Conservation (phyloP, 2,329 filamentous ascomycete genomes). For the Xylaria hypoxylon region DNA sequence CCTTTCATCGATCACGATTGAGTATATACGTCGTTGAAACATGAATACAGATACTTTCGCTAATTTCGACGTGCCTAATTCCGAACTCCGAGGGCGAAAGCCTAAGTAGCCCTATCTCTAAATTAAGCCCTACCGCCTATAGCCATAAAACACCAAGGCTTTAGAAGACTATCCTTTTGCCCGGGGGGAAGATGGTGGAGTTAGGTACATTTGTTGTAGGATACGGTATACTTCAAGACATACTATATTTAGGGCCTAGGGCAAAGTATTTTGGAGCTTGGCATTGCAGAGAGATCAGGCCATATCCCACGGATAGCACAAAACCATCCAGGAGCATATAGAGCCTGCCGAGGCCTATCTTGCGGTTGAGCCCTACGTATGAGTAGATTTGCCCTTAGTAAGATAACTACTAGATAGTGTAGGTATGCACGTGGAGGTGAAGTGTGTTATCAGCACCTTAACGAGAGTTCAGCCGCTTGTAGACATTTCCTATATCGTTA, state of each 20-base stretch:
- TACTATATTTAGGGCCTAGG: too few species aligned
- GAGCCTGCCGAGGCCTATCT: too few species aligned
- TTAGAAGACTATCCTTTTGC: not conserved
- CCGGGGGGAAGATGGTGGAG: slow-evolving; percentile 2
- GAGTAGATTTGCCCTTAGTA: not conserved
- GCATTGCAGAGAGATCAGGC: slow-evolving; percentile 5
- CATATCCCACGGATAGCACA: not conserved
- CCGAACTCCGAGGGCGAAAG: not conserved
- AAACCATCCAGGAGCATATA: not conserved
- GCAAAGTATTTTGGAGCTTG: not conserved
- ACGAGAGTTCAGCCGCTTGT: slow-evolving; percentile 10
- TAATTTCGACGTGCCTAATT: not conserved
- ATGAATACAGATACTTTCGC: not conserved
- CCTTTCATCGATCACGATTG: not conserved
- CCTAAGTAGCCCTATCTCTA: not conserved
- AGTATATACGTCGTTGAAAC: not conserved
- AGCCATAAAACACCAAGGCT: too few species aligned
- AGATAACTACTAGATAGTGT: not conserved
- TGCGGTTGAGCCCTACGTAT: too few species aligned
- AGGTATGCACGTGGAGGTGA: not conserved
- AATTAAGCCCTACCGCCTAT: not conserved
- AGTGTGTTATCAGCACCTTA: slow-evolving; percentile 1
- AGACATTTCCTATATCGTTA: slow-evolving; percentile 4
- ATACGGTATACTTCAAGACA: too few species aligned
- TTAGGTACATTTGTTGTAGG: not conserved